Conservation (phyloP, 257 asterid genomes). For the Solanum dulcamara region DNA sequence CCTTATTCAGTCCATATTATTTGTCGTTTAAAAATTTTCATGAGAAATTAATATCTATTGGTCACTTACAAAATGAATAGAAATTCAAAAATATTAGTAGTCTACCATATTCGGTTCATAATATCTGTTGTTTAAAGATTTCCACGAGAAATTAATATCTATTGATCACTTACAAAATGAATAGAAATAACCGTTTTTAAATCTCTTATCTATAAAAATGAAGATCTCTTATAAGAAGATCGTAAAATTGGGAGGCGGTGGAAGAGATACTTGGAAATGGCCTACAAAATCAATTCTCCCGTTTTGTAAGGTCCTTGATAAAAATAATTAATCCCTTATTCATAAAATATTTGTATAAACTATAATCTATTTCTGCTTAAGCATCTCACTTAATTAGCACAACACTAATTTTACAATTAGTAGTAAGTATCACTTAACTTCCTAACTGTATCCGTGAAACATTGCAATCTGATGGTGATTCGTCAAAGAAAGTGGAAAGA, state of each 20-base stretch:
- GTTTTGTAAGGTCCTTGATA: neutral
- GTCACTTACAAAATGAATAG: too few relatives aligned
- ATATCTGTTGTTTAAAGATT: too few relatives aligned
- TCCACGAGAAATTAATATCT: too few relatives aligned
- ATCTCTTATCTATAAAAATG: too few relatives aligned
- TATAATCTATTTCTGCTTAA: neutral
- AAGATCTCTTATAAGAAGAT: neutral
- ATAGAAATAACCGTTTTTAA: too few relatives aligned
- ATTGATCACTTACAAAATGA: too few relatives aligned
- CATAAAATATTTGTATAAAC: neutral
- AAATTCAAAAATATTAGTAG: too few relatives aligned
- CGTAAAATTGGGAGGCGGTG: neutral
- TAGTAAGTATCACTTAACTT: neutral
- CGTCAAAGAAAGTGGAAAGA: neutral
- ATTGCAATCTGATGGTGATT: neutral
- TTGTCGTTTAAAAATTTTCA: neutral
- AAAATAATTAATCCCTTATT: neutral
- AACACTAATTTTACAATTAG: neutral
- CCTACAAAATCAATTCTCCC: neutral
- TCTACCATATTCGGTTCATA: neutral
- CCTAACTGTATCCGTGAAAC: neutral
- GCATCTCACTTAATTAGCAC: neutral
- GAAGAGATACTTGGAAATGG: too few relatives aligned
- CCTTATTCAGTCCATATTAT: neutral
- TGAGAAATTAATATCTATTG: too few relatives aligned